These are phyloP conservation scores for Silene uniflora DNA, from an alignment of 148 eudicot species.

Conservation along the genomic window DNA sequence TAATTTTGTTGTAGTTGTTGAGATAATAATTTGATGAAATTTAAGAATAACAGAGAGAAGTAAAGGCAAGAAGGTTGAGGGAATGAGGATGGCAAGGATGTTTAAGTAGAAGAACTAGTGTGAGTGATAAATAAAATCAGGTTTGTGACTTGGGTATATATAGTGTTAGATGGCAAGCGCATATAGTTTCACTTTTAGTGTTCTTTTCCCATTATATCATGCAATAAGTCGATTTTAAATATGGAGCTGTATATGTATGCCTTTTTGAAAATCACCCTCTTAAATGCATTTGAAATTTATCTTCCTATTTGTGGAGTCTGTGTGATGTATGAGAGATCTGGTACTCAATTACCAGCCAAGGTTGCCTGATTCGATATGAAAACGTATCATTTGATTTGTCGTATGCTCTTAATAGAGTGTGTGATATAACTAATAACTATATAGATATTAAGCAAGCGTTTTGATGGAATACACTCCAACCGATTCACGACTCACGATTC, in stretches of 20 bases:
- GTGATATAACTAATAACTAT: no score
- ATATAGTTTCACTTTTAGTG: neutral
- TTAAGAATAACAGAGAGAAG: neutral
- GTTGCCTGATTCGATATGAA: neutral
- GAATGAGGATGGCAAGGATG: neutral
- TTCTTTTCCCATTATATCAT: constrained; percentile 3
- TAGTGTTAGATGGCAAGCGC: constrained; percentile 10
- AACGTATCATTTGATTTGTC: no score
- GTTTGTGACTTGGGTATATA: constrained; percentile 20
- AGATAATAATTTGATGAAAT: neutral
- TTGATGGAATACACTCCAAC: no score
- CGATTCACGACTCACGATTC: no score
- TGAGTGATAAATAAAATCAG: constrained; percentile 19
- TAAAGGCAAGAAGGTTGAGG: neutral
- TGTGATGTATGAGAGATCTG: neutral
- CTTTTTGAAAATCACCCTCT: neutral
- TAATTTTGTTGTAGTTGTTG: constrained; percentile 1
- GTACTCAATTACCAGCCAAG: neutral
- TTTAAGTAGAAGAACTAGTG: constrained; percentile 7
- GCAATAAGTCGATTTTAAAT: constrained; percentile 1
- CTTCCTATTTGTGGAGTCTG: neutral
- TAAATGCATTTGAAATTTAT: neutral
- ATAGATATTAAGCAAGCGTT: no score
- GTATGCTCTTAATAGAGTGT: no score
- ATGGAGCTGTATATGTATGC: neutral